Evolutionary conservation across 345 rosid genomes (phyloP), one percentile per base, ranked within the genome.

Genomic region (Angophora floribunda): DNA sequence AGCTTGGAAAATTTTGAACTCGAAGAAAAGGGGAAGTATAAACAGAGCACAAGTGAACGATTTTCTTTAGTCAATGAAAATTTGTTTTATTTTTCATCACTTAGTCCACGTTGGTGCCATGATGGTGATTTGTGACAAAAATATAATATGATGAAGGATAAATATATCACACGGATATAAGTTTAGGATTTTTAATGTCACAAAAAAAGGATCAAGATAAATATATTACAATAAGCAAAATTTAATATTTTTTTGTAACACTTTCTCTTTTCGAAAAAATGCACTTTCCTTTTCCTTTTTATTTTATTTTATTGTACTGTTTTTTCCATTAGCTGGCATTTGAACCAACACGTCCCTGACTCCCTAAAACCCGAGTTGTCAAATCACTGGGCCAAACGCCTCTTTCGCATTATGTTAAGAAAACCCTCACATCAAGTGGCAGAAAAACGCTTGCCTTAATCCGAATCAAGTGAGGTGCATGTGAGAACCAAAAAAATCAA

Each of bases 121-220:
- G 7, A 52, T 7, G 13, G 55, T 52, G 7, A 15, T 52, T 16
- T 52, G 16, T 16, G 17, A 52, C 7, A 19, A 16, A 52, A 52
- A 52, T 6, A 52, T 15, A 52, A 36, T 36, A 36, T 36, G 41
- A 17, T 1, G 17, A 6, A 16, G 6, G 53, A 6, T 52, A 52
- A 52, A 52, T 16, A 3, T 52, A 21, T 52, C 55, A 52, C 3
- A 52, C 7, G 9, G 3, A 9, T 7, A 52, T 7, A 52, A 52
- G 3, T 52, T 52, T 52, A 19, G 22, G 3, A 3, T 52, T 52
- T 52, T 13, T 32, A 67, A 16, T 22, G 79, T 67, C 16, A 67
- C 12, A 0, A 0, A 0, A 45, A 17, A 52, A 52, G 17, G 2
- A 7, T 17, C 7, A 7, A 8, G 24, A 2, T 17, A 52, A 52